phyloP scores from a whole-genome alignment of 306 rosid species.

The Clitoria ternatea region DNA sequence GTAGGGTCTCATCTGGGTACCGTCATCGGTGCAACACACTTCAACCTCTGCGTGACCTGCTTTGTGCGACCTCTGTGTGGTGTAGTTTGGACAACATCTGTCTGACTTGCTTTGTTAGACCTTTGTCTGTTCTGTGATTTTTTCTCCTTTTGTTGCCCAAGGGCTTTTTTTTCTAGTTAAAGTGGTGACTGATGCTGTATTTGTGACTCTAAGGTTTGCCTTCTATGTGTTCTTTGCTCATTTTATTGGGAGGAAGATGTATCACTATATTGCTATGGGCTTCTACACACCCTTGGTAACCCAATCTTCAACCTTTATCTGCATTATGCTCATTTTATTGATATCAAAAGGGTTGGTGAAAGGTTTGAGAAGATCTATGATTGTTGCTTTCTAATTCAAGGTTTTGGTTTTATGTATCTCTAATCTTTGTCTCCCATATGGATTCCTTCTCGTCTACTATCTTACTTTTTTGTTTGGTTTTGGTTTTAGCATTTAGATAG shows the following conservation, averaged over 20 bases:
- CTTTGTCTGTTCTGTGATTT: too few relatives aligned
- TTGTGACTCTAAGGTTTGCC: slow-evolving; percentile 92
- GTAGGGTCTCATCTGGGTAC: too few relatives aligned
- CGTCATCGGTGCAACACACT: too few relatives aligned
- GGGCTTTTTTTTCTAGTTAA: slow-evolving; percentile 14
- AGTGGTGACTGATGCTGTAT: slow-evolving; percentile 98
- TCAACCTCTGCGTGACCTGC: too few relatives aligned
- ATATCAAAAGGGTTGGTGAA: slow-evolving; percentile 15
- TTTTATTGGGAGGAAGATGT: slow-evolving; percentile 79
- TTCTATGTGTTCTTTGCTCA: slow-evolving; percentile 98
- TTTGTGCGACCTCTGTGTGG: too few relatives aligned
- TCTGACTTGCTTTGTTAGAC: too few relatives aligned
- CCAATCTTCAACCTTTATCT: slow-evolving; percentile 19
- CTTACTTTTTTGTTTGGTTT: neutral
- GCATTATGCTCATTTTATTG: neutral
- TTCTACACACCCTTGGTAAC: slow-evolving; percentile 92
- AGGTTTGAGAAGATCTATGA: slow-evolving; percentile 59
- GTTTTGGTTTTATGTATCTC: slow-evolving; percentile 11
- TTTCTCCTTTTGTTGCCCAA: too few relatives aligned
- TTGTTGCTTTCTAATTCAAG: slow-evolving; percentile 36
- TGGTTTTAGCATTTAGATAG: neutral
- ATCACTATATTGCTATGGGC: slow-evolving; percentile 78
- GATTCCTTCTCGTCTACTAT: slow-evolving; percentile 5
- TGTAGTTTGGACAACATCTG: too few relatives aligned
- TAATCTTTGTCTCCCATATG: slow-evolving; percentile 19